phyloP scores from a whole-genome alignment of 1,139 yeast species.

The Starmera stellimalicola region DNA sequence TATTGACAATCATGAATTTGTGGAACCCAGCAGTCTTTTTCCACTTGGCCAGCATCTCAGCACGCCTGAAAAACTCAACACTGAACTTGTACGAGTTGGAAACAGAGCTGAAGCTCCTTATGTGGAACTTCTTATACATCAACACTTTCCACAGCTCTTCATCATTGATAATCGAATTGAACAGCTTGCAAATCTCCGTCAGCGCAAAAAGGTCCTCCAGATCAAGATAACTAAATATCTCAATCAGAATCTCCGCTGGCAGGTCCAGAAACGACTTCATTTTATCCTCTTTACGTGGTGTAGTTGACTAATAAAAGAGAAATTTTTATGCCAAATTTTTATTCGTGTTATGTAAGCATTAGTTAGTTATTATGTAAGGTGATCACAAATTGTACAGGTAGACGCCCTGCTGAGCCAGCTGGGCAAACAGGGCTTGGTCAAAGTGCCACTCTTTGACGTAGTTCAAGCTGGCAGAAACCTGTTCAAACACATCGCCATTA shows the following conservation, averaged over 20 bases:
- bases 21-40: slow-evolving; percentile 33
- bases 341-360: no score
- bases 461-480: slow-evolving; percentile 6
- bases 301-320: no score
- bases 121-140: slow-evolving; percentile 37
- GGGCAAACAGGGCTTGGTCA: neutral
- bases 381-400: neutral
- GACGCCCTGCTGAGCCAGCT: neutral
- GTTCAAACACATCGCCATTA: slow-evolving; percentile 13
- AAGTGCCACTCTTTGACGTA: slow-evolving; percentile 3
- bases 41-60: slow-evolving; percentile 39
- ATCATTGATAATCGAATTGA: slow-evolving; percentile 45
- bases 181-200: slow-evolving; percentile 43
- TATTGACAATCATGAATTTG: slow-evolving; percentile 23
- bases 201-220: slow-evolving; percentile 41
- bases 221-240: slow-evolving; percentile 47
- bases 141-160: slow-evolving; percentile 54
- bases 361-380: no score
- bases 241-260: slow-evolving; percentile 50
- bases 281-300: no score
- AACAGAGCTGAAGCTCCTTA: slow-evolving; percentile 44
- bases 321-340: no score
- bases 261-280: slow-evolving; percentile 22
- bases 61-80: slow-evolving; percentile 44
- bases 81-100: slow-evolving; percentile 45